A percentile compares a stretch with the other conserved stretches of the same genome.
These are phyloP conservation scores for Salvia miltiorrhiza DNA, from an alignment of 257 asterid genomes.

Conservation along the genomic window DNA sequence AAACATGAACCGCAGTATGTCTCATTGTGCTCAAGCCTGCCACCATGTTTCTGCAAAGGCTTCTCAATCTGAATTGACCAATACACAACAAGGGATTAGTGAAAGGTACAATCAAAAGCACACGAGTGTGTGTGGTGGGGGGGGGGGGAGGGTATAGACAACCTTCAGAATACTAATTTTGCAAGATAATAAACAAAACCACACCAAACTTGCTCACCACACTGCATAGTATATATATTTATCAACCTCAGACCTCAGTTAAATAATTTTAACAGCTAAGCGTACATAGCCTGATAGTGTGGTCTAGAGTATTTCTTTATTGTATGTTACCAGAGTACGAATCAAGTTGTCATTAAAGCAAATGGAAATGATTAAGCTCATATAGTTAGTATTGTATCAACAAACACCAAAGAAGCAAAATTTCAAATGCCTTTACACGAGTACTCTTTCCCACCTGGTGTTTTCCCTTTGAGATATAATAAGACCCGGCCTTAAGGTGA, in stretches of 20 bases:
- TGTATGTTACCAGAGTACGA: not conserved
- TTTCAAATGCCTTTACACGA: no score
- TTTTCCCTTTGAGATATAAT: no score
- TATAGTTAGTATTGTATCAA: not conserved
- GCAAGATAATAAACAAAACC: not conserved
- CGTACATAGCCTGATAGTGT: not conserved
- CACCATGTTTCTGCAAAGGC: constrained; percentile 98
- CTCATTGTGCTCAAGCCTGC: constrained; percentile 94
- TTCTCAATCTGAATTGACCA: constrained; percentile 67
- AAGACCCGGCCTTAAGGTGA: no score
- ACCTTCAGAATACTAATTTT: not conserved
- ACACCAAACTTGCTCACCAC: not conserved
- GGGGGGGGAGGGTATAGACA: not conserved
- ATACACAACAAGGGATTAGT: constrained; percentile 14
- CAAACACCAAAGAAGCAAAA: not conserved
- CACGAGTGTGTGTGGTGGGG: not conserved
- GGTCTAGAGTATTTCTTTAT: not conserved
- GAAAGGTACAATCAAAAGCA: not conserved
- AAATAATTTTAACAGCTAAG: no score
- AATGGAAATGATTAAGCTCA: not conserved
- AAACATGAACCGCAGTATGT: constrained; percentile 95
- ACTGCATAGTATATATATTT: not conserved
- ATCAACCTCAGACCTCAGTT: not conserved
- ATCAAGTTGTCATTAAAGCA: not conserved
- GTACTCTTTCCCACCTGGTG: no score